These are phyloP conservation scores for Chlorella sp. DNA, from an alignment of 139 green algal genomes.

Conservation along the genomic window DNA sequence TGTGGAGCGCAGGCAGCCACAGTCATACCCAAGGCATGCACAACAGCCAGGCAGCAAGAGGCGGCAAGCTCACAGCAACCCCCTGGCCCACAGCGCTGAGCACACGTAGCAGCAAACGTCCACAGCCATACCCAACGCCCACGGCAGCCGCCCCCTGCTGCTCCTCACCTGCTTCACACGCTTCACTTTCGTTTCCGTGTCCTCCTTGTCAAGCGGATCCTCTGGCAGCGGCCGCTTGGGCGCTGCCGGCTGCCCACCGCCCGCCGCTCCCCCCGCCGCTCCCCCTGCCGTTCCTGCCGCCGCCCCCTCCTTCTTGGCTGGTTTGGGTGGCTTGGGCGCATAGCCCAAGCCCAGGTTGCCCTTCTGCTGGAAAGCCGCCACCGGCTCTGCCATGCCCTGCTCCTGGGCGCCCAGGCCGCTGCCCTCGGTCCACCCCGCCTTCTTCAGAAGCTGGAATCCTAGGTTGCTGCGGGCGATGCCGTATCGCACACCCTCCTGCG, in stretches of 20 bases:
- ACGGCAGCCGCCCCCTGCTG: background rate
- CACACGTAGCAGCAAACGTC: background rate
- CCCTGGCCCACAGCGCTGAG: background rate
- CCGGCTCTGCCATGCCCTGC: slow-evolving; percentile 49
- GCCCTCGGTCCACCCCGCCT: slow-evolving; percentile 63
- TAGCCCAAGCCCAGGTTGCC: slow-evolving; percentile 44
- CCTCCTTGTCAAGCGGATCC: slow-evolving; percentile 31
- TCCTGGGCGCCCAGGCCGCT: slow-evolving; percentile 52
- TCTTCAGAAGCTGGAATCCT: slow-evolving; percentile 53
- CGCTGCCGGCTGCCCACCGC: background rate
- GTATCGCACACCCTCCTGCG: background rate
- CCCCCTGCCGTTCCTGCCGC: background rate
- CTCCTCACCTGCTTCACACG: slow-evolving; percentile 39
- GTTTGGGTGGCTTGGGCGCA: slow-evolving; percentile 1
- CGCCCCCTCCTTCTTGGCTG: background rate
- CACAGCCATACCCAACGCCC: background rate
- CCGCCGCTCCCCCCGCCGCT: background rate
- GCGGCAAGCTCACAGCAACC: background rate
- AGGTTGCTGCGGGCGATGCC: slow-evolving; percentile 31
- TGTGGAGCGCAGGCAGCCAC: no score
- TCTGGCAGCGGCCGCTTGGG: slow-evolving; percentile 17
- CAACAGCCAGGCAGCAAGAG: background rate
- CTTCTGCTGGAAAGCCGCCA: slow-evolving; percentile 28
- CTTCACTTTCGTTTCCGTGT: slow-evolving; percentile 34
- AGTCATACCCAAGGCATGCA: background rate